These are phyloP conservation scores for Fusarium multiceps DNA, from an alignment of 2,329 filamentous ascomycete genomes.

Conservation along the genomic window DNA sequence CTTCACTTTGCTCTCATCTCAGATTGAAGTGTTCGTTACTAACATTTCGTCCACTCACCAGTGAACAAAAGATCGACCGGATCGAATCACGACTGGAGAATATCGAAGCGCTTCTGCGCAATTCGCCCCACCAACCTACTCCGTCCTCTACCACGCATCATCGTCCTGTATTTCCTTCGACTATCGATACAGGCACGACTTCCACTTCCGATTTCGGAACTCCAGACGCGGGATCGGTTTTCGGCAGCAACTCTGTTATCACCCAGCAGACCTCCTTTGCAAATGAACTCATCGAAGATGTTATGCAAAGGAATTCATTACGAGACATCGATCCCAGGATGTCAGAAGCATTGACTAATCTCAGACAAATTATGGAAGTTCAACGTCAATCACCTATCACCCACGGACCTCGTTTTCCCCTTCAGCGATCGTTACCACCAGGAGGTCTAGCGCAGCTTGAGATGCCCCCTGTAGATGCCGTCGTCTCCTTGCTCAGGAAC, in stretches of 20 bases:
- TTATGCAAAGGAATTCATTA: slow-evolving; percentile 61
- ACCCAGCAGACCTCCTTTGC: slow-evolving; percentile 64
- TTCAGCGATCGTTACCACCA: slow-evolving; percentile 58
- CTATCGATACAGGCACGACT: slow-evolving; percentile 34
- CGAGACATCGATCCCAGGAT: slow-evolving; percentile 62
- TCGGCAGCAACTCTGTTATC: slow-evolving; percentile 61
- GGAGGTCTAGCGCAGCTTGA: slow-evolving; percentile 62
- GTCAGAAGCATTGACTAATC: slow-evolving; percentile 62
- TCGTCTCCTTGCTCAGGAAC: slow-evolving; percentile 61
- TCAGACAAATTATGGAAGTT: slow-evolving; percentile 64
- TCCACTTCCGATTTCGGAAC: slow-evolving; percentile 53
- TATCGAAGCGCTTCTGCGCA: slow-evolving; percentile 57
- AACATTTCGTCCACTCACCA: too few species aligned
- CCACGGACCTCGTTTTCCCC: slow-evolving; percentile 58
- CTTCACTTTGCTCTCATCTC: too few species aligned
- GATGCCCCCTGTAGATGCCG: slow-evolving; percentile 64
- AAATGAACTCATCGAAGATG: slow-evolving; percentile 65
- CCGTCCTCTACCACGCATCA: too few species aligned
- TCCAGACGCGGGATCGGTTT: slow-evolving; percentile 55
- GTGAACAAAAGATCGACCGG: slow-evolving; percentile 65
- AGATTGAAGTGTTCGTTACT: too few species aligned
- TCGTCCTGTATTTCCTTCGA: slow-evolving; percentile 39
- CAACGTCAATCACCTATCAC: slow-evolving; percentile 57
- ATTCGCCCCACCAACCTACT: slow-evolving; percentile 51
- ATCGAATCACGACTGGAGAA: slow-evolving; percentile 58